phyloP scores from a whole-genome alignment of 106 monocot species.

The Phalaenopsis aphrodite region DNA sequence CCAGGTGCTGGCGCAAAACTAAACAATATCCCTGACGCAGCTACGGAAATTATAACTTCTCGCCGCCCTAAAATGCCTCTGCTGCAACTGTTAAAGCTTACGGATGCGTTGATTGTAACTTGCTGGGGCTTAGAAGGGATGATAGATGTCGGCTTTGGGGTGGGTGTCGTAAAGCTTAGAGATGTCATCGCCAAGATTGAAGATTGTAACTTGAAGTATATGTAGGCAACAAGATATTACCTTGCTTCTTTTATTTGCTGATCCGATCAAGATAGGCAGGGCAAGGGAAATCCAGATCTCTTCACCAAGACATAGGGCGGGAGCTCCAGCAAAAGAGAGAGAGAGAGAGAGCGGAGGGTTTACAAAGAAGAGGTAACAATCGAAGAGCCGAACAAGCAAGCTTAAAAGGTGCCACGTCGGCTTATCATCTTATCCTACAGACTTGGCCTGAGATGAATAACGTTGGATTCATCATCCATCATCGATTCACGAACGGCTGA shows the following conservation, averaged over 20 bases:
- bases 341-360: not conserved
- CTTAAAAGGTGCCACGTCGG: slow-evolving; percentile 39
- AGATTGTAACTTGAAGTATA: no score
- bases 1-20: not conserved
- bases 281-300: no score
- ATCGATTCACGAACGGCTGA: no score
- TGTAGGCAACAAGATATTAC: no score
- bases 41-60: slow-evolving; percentile 14
- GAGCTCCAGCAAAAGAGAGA: no score
- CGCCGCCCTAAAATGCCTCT: slow-evolving; percentile 14
- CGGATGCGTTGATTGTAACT: not conserved
- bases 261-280: no score
- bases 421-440: slow-evolving; percentile 56
- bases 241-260: no score
- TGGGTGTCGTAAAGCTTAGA: slow-evolving; percentile 15
- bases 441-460: no score
- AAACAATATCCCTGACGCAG: slow-evolving; percentile 5
- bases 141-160: slow-evolving; percentile 12
- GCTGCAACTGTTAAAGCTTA: not conserved
- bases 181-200: slow-evolving; percentile 6
- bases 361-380: not conserved
- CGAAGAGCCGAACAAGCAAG: not conserved
- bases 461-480: no score
- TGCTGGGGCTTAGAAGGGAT: not conserved
- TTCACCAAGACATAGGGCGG: no score